Evolutionary conservation across 805 yeast species (phyloP).

Genomic region (Pichia ethanolica): DNA sequence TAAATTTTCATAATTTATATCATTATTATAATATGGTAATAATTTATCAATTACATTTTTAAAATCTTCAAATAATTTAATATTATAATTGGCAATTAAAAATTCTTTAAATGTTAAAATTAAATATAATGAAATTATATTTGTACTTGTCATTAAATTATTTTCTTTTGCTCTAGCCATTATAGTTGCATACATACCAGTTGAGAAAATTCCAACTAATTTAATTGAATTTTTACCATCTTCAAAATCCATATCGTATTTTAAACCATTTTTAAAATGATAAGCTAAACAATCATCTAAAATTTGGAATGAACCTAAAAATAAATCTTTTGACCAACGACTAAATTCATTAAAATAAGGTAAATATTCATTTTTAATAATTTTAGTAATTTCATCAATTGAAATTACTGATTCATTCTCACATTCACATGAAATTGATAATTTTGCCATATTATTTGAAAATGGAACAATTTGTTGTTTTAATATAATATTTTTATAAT

Average conservation of each 20-base stretch:
- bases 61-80: slow-evolving; percentile 4
- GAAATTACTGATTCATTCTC: neutral
- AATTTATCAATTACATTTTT: slow-evolving; percentile 1
- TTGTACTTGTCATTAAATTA: too few relatives aligned
- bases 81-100: neutral
- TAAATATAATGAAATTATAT: too few relatives aligned
- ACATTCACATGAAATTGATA: too few relatives aligned
- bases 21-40: neutral
- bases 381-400: slow-evolving; percentile 2
- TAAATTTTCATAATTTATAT: slow-evolving; percentile 9
- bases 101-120: slow-evolving; percentile 1
- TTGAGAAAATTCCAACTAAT: slow-evolving; percentile 8
- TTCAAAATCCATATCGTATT: neutral
- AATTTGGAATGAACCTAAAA: slow-evolving; percentile 2
- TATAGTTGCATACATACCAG: slow-evolving; percentile 8
- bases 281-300: slow-evolving; percentile 8
- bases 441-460: too few relatives aligned
- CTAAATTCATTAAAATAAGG: neutral
- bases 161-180: too few relatives aligned
- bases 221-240: slow-evolving; percentile 7
- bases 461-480: too few relatives aligned
- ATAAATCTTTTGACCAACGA: neutral
- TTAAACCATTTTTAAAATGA: slow-evolving; percentile 9
- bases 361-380: slow-evolving; percentile 8
- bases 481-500: too few relatives aligned